These are phyloP conservation scores for Metschnikowia dekortorum DNA, from an alignment of 805 yeast genomes.

Conservation along the genomic window DNA sequence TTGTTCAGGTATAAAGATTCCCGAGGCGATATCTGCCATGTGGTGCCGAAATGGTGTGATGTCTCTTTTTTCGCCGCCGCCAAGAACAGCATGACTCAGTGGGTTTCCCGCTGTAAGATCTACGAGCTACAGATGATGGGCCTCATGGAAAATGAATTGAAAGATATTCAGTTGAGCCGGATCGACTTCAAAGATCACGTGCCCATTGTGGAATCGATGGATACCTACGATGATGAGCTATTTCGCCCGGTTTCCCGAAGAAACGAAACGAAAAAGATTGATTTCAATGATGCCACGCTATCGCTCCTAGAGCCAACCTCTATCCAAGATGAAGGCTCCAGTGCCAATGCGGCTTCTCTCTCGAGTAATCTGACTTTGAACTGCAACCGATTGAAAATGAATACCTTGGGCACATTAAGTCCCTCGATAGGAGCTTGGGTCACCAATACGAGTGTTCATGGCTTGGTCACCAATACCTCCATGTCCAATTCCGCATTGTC, in stretches of 20 bases:
- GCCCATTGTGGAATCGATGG: constrained; percentile 59
- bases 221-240: constrained; percentile 56
- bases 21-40: constrained; percentile 50
- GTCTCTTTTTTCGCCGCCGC: constrained; percentile 81
- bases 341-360: not conserved
- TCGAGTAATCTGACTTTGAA: not conserved
- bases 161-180: constrained; percentile 61
- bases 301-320: constrained; percentile 23
- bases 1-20: constrained; percentile 64
- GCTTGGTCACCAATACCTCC: constrained; percentile 31
- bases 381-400: not conserved
- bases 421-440: not conserved
- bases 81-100: constrained; percentile 44
- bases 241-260: constrained; percentile 35
- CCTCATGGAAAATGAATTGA: constrained; percentile 83
- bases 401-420: not conserved
- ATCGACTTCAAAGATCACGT: constrained; percentile 35
- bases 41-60: constrained; percentile 95
- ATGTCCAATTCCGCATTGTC: constrained; percentile 34
- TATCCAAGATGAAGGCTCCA: not conserved
- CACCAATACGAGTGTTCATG: constrained; percentile 32
- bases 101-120: constrained; percentile 94
- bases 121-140: constrained; percentile 99
- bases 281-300: constrained; percentile 20
- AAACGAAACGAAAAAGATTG: not conserved